Conservation (phyloP, 176 grass and related monocot species). For the Phyllostachys edulis region DNA sequence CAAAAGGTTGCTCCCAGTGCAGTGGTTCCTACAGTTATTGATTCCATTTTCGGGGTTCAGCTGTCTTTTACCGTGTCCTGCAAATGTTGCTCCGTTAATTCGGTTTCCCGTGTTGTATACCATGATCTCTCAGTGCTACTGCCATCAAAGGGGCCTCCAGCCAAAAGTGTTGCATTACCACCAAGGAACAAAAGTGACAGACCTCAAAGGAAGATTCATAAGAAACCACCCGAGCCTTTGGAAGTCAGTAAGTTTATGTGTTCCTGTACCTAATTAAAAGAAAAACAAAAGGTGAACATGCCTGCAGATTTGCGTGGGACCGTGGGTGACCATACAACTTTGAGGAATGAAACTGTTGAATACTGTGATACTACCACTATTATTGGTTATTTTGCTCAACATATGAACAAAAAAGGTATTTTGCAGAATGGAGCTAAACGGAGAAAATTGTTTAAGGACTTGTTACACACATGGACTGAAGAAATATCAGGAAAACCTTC, state of each 20-base stretch:
- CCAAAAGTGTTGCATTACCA: constrained; percentile 21
- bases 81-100: constrained; percentile 36
- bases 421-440: constrained; percentile 8
- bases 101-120: constrained; percentile 27
- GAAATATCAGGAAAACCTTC: constrained; percentile 8
- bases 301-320: neutral
- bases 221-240: constrained; percentile 21
- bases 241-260: constrained; percentile 43
- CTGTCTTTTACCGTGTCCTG: constrained; percentile 47
- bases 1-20: constrained; percentile 5
- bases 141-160: constrained; percentile 35
- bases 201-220: constrained; percentile 19
- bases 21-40: constrained; percentile 30
- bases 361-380: neutral
- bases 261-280: constrained; percentile 24
- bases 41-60: constrained; percentile 51
- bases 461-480: too few species aligned
- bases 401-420: neutral
- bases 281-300: constrained; percentile 1
- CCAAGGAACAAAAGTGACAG: constrained; percentile 27
- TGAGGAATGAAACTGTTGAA: constrained; percentile 17
- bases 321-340: constrained; percentile 1
- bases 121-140: constrained; percentile 54
- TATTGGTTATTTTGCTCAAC: neutral
- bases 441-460: neutral